These are phyloP conservation scores for Pascua guehoae DNA, from an alignment of 1,284 basidiomycete species.

Conservation along the genomic window DNA sequence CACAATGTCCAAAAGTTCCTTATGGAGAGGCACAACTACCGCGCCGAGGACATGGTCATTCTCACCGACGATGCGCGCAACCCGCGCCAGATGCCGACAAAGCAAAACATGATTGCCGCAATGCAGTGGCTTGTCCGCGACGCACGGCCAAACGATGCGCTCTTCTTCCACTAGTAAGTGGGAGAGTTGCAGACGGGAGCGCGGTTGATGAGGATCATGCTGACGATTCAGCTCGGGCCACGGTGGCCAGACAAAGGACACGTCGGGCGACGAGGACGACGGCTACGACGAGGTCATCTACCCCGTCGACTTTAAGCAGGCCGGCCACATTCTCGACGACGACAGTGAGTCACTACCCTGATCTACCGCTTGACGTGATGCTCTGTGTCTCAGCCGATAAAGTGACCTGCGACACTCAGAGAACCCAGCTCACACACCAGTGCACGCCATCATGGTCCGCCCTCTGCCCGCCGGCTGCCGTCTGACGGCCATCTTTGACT, in stretches of 20 bases:
- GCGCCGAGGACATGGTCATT: conserved; percentile 75
- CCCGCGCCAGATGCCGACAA: conserved; percentile 65
- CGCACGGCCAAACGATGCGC: conserved; percentile 74
- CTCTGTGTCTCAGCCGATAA: neutral
- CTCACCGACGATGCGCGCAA: conserved; percentile 69
- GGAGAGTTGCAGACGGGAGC: conserved; percentile 24
- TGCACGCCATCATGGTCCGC: conserved; percentile 55
- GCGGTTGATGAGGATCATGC: neutral
- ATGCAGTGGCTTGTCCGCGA: conserved; percentile 86
- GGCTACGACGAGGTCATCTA: conserved; percentile 71
- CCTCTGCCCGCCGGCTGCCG: conserved; percentile 78
- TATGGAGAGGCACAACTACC: conserved; percentile 67
- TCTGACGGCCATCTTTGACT: conserved; percentile 80
- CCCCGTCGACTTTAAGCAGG: conserved; percentile 69
- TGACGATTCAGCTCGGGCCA: conserved; percentile 58
- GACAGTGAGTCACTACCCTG: conserved; percentile 52
- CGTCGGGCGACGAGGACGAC: conserved; percentile 61
- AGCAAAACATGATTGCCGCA: conserved; percentile 74
- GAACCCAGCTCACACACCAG: neutral
- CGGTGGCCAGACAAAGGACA: conserved; percentile 71
- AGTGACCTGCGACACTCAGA: neutral
- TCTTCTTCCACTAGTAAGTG: conserved; percentile 82
- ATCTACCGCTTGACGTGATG: no score
- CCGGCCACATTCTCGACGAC: conserved; percentile 77
- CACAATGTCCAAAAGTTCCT: conserved; percentile 72